These are phyloP conservation scores for Neofusicoccum ribis DNA, from an alignment of 2,329 filamentous ascomycete genomes.

Conservation along the genomic window DNA sequence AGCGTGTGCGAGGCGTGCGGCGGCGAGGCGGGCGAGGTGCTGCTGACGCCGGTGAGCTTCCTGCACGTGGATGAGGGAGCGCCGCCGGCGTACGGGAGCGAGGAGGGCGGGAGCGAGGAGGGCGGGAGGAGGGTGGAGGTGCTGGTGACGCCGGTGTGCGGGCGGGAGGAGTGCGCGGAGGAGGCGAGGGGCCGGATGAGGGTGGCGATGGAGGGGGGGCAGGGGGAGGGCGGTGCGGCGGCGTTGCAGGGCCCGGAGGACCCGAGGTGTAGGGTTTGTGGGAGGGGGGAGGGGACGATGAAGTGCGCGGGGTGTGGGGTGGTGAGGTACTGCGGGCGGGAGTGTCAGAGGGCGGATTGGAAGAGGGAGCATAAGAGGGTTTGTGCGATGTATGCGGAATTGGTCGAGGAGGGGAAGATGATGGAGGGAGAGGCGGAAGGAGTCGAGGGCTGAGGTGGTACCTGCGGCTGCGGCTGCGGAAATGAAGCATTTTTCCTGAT, in stretches of 20 bases:
- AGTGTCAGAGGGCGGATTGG: conserved; percentile 17
- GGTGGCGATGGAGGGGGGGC: conserved; percentile 24
- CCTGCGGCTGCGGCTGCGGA: neutral
- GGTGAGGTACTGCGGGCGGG: conserved; percentile 15
- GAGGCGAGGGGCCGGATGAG: conserved; percentile 26
- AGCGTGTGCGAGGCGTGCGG: neutral
- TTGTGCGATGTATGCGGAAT: neutral
- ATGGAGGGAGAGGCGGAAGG: neutral
- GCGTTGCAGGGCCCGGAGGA: neutral
- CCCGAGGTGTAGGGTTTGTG: conserved; percentile 8
- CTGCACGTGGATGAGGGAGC: neutral
- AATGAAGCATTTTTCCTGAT: too few species aligned
- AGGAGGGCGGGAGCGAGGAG: neutral
- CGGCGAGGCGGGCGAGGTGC: neutral
- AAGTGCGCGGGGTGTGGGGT: conserved; percentile 12
- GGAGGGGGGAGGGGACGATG: neutral
- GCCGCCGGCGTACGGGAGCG: neutral
- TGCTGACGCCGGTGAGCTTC: conserved; percentile 16
- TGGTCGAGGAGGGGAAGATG: neutral
- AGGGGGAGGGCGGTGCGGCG: neutral
- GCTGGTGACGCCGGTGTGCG: conserved; percentile 12
- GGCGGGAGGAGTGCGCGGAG: neutral
- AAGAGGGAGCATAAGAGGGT: conserved; percentile 11
- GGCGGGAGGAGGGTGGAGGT: conserved; percentile 12
- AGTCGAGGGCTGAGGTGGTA: neutral